Conservation (phyloP, 169 alveolate genomes). For the Plasmodium berghei region DNA sequence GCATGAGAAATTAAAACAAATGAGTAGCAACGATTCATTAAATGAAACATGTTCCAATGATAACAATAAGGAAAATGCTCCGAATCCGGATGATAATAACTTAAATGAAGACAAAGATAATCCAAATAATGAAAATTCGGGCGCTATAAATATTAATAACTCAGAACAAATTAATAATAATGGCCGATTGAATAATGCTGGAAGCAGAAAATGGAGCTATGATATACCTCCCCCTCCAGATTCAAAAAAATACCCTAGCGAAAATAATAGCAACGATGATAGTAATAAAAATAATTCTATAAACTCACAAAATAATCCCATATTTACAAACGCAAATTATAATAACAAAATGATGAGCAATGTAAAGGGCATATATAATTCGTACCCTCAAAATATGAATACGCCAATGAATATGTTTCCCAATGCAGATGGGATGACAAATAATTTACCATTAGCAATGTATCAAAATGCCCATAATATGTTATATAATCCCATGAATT, state of each 20-base stretch:
- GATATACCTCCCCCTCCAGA: too few relatives aligned
- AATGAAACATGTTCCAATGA: background rate
- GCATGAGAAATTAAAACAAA: slow-evolving; percentile 1
- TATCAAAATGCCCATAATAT: slow-evolving; percentile 35
- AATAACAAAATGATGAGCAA: slow-evolving; percentile 19
- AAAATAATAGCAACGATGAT: background rate
- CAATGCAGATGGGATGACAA: slow-evolving; percentile 8
- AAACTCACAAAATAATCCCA: background rate
- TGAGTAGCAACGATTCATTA: slow-evolving; percentile 4
- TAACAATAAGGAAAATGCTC: too few relatives aligned
- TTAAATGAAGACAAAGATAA: too few relatives aligned
- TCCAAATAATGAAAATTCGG: too few relatives aligned
- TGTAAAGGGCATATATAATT: slow-evolving; percentile 15
- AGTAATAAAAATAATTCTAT: background rate
- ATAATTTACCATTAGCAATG: slow-evolving; percentile 56
- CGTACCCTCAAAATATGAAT: slow-evolving; percentile 61
- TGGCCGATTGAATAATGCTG: background rate
- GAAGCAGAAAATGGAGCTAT: too few relatives aligned
- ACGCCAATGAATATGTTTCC: slow-evolving; percentile 20
- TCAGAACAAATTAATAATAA: background rate
- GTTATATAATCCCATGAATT: slow-evolving; percentile 52
- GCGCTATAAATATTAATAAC: background rate
- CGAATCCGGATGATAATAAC: too few relatives aligned
- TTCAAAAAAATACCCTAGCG: too few relatives aligned
- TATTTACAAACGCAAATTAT: slow-evolving; percentile 11